A percentile compares a stretch with the other conserved stretches of the same genome.
phyloP scores from a whole-genome alignment of 345 rosid genomes.

The Raphanus raphanistrum region DNA sequence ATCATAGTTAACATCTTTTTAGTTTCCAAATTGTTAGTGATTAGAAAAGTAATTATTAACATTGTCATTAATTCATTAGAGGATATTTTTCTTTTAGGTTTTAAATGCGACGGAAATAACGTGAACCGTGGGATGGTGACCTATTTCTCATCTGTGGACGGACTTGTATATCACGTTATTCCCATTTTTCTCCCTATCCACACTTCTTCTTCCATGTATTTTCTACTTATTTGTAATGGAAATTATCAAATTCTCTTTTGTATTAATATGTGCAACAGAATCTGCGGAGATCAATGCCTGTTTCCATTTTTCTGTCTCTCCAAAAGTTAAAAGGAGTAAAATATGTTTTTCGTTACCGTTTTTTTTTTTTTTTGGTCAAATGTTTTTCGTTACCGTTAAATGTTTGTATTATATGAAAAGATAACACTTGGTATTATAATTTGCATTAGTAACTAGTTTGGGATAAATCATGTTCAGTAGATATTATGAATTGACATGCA shows the following conservation, averaged over 20 bases:
- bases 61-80: constrained; percentile 11
- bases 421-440: no score
- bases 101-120: constrained; percentile 33
- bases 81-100: neutral
- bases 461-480: constrained; percentile 2
- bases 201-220: neutral
- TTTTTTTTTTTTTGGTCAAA: no score
- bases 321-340: neutral
- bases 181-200: constrained; percentile 33
- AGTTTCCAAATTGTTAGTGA: neutral
- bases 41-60: neutral
- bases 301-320: neutral
- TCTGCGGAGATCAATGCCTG: constrained; percentile 29
- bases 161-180: constrained; percentile 34
- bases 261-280: constrained; percentile 11
- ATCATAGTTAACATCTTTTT: neutral
- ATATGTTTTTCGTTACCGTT: neutral
- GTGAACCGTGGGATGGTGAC: constrained; percentile 41
- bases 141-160: constrained; percentile 33
- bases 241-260: neutral
- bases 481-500: neutral
- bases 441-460: neutral
- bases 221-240: neutral
- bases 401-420: no score
- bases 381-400: neutral